Base-by-base conservation (phyloP, 352 stramenopile species). In the Globisporangium rhizosaccharum region DNA sequence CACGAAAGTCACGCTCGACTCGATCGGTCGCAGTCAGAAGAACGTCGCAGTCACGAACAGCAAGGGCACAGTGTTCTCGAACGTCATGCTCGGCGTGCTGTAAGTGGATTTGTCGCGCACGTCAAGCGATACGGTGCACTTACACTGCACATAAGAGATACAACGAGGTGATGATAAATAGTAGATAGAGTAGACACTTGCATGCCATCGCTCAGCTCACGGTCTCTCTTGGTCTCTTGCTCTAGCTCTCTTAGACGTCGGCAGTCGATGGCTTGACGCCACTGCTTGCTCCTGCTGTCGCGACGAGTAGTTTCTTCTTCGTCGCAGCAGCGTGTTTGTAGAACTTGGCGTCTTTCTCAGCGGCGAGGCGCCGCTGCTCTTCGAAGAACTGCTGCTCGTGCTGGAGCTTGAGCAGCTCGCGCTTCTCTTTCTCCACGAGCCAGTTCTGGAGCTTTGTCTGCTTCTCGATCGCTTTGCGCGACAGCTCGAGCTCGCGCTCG, bases 401-500 rank as follows among this genome's bases (percentile, higher is more conserved):
- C 33, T 94, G 76, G 25, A 95, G 72, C 59, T 89, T 87, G 36
- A 90, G 65, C 53, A 95, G 67, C 58, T 96, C 85, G 45, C 82
- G 77, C 33, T 81, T 75, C 59, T 96, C 90, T 55, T 97, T 97
- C 55, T 96, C 82, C 17, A 92, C 72, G 20, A 96, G 70, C 88
- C 88, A 97, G 37, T 84, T 90, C 51, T 96, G 86, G 28, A 97
- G 62, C 50, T 95, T 95, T 2, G 85, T 80, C 55, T 97, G 86
- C 71, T 96, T 96, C 59, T 92, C 85, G 57, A 96, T 94, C 17
- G 86, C 86, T 48, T 94, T 90, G 23, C 81, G 80, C 6, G 78
- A 84, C 12, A 73, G 47, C 53, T 87, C 79, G 18, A 92, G 65
- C 58, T 89, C 75, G 51, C 81, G 86, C 58, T 91, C 72, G 25